Evolutionary conservation across 2,329 filamentous ascomycete genomes (phyloP).

Genomic region (Kalaharituber pfeilii): DNA sequence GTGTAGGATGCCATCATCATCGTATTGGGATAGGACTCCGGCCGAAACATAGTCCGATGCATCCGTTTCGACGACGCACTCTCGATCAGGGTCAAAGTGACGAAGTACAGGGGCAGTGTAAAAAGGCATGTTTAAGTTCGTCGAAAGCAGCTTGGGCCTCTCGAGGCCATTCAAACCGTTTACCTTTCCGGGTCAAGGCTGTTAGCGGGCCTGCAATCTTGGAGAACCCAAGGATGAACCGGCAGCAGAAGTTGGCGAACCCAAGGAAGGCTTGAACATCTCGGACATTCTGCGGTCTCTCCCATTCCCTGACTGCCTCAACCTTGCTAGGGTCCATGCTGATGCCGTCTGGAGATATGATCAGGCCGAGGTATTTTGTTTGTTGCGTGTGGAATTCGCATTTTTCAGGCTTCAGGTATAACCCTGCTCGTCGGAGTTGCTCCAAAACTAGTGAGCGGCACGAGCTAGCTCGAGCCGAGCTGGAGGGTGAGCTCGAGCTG

Average conservation of each 20-base stretch:
- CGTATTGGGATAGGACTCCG: conserved; percentile 5
- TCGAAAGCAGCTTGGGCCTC: conserved; percentile 8
- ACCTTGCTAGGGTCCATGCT: conserved; percentile 19
- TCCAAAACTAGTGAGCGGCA: too few species aligned
- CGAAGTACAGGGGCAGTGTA: conserved; percentile 14
- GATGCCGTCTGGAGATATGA: conserved; percentile 17
- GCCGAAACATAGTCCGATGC: conserved; percentile 4
- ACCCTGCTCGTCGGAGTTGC: conserved; percentile 14
- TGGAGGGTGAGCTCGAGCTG: too few species aligned
- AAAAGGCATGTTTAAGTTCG: conserved; percentile 16
- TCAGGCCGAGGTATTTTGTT: conserved; percentile 24
- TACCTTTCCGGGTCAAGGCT: conserved; percentile 14
- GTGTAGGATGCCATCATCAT: conserved; percentile 2
- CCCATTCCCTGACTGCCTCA: conserved; percentile 21
- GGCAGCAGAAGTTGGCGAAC: conserved; percentile 26
- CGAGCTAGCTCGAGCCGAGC: too few species aligned
- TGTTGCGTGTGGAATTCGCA: conserved; percentile 23
- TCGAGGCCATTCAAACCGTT: not conserved
- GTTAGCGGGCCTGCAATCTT: conserved; percentile 15
- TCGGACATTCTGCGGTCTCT: conserved; percentile 14
- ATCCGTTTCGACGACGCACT: conserved; percentile 9
- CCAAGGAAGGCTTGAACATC: conserved; percentile 24
- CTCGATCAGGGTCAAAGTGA: conserved; percentile 15
- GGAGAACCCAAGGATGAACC: conserved; percentile 23
- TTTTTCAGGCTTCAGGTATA: conserved; percentile 22